Evolutionary conservation across 345 rosid genomes (phyloP).

Genomic region (Brassica nigra): DNA sequence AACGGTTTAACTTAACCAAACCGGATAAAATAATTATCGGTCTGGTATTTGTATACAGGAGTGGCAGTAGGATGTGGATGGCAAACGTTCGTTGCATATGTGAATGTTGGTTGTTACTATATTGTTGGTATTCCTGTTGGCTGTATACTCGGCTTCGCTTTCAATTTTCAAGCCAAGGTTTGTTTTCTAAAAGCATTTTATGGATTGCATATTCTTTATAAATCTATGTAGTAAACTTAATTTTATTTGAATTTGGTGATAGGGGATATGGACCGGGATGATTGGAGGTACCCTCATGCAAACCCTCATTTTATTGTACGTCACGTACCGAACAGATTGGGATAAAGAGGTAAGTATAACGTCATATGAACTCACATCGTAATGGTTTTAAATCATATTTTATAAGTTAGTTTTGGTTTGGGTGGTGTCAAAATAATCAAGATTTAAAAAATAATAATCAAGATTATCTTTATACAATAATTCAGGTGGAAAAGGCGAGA

Average conservation of each 20-base stretch:
- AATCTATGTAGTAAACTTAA: too few species aligned
- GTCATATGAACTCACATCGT: neutral
- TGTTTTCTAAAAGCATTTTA: neutral
- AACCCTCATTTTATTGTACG: conserved; percentile 40
- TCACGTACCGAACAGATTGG: conserved; percentile 58
- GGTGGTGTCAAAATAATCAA: neutral
- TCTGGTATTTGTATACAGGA: conserved; percentile 40
- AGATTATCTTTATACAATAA: neutral
- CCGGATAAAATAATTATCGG: neutral
- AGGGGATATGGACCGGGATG: conserved; percentile 73
- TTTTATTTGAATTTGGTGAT: neutral
- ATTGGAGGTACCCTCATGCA: conserved; percentile 56
- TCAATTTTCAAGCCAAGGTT: conserved; percentile 55
- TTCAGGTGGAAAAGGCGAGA: conserved; percentile 63
- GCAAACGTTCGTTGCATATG: conserved; percentile 67
- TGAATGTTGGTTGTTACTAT: conserved; percentile 63
- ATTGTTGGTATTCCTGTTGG: conserved; percentile 59
- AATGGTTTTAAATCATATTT: neutral
- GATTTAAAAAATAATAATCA: neutral
- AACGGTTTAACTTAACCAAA: neutral
- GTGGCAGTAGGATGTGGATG: conserved; percentile 83
- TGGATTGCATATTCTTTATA: neutral
- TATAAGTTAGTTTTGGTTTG: neutral
- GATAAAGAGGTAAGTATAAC: conserved; percentile 46
- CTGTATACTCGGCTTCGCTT: conserved; percentile 58